phyloP scores from a whole-genome alignment of 2,329 filamentous ascomycete species.

The Sphaerulina populicola region DNA sequence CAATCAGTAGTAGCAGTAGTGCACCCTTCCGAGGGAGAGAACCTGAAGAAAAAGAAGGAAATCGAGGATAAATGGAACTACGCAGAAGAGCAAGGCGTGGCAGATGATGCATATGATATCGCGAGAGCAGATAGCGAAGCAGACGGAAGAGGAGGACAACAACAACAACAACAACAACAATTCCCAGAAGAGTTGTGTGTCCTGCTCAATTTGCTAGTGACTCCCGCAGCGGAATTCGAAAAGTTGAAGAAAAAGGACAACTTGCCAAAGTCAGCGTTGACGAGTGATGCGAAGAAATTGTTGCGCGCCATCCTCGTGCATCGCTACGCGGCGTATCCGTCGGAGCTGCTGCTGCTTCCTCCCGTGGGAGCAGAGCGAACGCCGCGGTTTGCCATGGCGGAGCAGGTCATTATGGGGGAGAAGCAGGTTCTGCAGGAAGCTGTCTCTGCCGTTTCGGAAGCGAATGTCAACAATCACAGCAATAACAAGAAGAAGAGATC shows the following conservation, averaged over 20 bases:
- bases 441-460: conserved; percentile 22
- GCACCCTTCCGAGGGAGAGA: no score
- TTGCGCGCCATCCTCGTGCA: conserved; percentile 36
- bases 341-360: not conserved
- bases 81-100: conserved; percentile 53
- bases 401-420: conserved; percentile 62
- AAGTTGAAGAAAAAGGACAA: conserved; percentile 37
- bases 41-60: conserved; percentile 10
- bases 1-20: conserved; percentile 26
- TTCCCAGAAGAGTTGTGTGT: conserved; percentile 38
- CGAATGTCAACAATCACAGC: conserved; percentile 6
- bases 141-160: not conserved
- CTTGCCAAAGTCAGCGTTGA: conserved; percentile 36
- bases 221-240: conserved; percentile 36
- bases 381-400: conserved; percentile 47
- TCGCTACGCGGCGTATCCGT: conserved; percentile 46
- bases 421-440: conserved; percentile 57
- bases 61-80: conserved; percentile 37
- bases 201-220: conserved; percentile 40
- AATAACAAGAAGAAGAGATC: conserved; percentile 17
- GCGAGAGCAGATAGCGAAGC: conserved; percentile 31
- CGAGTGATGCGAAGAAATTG: conserved; percentile 34
- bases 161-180: conserved; percentile 28
- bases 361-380: conserved; percentile 41
- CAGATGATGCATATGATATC: conserved; percentile 66